Evolutionary conservation across 768 basidiomycete species (phyloP).

Genomic region (Boletus reticuloceps): DNA sequence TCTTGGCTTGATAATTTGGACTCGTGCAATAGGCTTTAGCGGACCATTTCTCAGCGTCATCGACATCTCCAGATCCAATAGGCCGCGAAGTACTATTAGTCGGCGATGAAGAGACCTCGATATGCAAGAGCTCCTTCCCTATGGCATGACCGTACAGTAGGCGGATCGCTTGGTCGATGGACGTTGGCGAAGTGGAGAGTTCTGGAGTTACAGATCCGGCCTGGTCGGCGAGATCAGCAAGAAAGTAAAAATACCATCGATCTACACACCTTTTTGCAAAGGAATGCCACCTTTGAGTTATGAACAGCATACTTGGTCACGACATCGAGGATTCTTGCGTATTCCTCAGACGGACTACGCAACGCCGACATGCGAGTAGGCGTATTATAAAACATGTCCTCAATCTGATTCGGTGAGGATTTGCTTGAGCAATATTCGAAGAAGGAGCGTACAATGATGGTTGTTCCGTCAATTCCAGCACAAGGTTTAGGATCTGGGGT

Average conservation of each 20-base stretch:
- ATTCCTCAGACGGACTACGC: constrained; percentile 85
- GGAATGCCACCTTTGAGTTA: constrained; percentile 83
- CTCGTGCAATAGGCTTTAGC: constrained; percentile 79
- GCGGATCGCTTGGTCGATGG: constrained; percentile 68
- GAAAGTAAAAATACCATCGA: not conserved
- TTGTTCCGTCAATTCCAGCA: constrained; percentile 94
- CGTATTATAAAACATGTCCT: constrained; percentile 93
- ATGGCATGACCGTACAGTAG: constrained; percentile 79
- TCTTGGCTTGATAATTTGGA: constrained; percentile 88
- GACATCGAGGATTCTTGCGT: constrained; percentile 86
- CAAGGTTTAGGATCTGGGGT: constrained; percentile 79
- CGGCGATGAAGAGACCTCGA: constrained; percentile 36
- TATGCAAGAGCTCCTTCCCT: constrained; percentile 68
- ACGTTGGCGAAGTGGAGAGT: constrained; percentile 71
- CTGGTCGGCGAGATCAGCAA: constrained; percentile 38
- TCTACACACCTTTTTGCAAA: constrained; percentile 79
- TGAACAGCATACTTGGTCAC: constrained; percentile 93
- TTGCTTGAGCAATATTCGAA: not conserved
- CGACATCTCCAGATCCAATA: constrained; percentile 18
- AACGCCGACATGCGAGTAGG: constrained; percentile 85
- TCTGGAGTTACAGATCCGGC: constrained; percentile 73
- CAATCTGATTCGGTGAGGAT: constrained; percentile 57
- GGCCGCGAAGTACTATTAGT: constrained; percentile 21
- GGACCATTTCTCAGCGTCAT: constrained; percentile 55
- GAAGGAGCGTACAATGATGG: constrained; percentile 60